Conservation (phyloP, 2,329 filamentous ascomycete species). For the Thielaviopsis cerberus region DNA sequence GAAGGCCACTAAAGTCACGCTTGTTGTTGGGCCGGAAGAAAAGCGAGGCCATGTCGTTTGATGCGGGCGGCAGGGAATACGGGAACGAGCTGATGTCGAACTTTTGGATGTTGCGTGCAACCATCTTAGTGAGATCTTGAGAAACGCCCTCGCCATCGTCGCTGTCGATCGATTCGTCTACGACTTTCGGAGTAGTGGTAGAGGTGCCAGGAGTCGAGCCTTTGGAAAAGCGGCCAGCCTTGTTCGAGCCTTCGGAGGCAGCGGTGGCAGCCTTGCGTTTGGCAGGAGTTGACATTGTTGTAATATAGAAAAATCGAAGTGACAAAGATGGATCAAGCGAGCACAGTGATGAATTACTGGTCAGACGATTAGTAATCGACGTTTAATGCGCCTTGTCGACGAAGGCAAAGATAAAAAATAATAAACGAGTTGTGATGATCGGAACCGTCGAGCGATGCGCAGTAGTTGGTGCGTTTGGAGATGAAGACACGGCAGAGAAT, state of each 20-base stretch:
- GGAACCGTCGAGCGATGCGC: too few species aligned
- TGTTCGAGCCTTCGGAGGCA: conserved; percentile 29
- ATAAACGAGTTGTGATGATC: too few species aligned
- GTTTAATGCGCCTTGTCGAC: too few species aligned
- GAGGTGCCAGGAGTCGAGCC: conserved; percentile 41
- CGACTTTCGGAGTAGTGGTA: conserved; percentile 42
- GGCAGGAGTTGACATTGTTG: conserved; percentile 35
- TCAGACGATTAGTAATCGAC: not conserved
- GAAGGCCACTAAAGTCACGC: conserved; percentile 62
- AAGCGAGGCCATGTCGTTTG: conserved; percentile 27
- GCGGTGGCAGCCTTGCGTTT: conserved; percentile 49
- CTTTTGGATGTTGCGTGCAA: conserved; percentile 36
- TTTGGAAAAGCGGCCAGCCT: conserved; percentile 37
- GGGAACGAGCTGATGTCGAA: conserved; percentile 40
- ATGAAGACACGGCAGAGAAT: too few species aligned
- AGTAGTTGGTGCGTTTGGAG: too few species aligned
- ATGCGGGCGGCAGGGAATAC: conserved; percentile 4
- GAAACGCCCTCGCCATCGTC: conserved; percentile 25
- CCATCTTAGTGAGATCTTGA: conserved; percentile 26
- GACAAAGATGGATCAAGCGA: not conserved
- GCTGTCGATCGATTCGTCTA: conserved; percentile 32
- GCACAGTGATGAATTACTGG: not conserved
- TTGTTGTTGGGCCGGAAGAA: conserved; percentile 23
- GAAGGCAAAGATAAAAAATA: too few species aligned
- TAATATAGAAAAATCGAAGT: not conserved